A percentile compares a stretch with the other conserved stretches of the same genome.
Evolutionary conservation across 1,139 yeast genomes (phyloP).

Genomic region (Taphrina wiesneri): DNA sequence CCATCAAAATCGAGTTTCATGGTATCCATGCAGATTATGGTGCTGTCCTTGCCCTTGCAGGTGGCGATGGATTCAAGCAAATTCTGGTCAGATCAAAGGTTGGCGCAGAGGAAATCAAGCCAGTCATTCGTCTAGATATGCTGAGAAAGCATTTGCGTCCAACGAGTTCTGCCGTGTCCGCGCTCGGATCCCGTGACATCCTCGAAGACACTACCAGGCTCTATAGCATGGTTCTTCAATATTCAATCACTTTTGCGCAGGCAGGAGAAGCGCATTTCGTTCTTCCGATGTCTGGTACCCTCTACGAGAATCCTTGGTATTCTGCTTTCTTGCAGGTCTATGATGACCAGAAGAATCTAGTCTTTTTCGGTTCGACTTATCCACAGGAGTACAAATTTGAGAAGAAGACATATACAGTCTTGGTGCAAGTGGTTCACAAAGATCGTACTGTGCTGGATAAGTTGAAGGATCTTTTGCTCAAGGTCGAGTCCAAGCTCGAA

Average conservation of each 20-base stretch:
- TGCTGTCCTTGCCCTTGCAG: neutral
- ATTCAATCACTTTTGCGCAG: conserved; percentile 26
- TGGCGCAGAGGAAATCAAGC: conserved; percentile 33
- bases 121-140: conserved; percentile 32
- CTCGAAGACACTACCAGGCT: conserved; percentile 34
- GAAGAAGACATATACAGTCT: conserved; percentile 29
- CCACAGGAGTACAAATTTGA: conserved; percentile 32
- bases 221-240: conserved; percentile 33
- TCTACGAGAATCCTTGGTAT: conserved; percentile 37
- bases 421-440: conserved; percentile 32
- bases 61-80: conserved; percentile 31
- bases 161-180: conserved; percentile 19
- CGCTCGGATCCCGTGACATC: conserved; percentile 36
- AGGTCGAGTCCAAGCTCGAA: conserved; percentile 28
- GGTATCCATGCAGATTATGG: conserved; percentile 32
- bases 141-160: conserved; percentile 33
- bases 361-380: conserved; percentile 34
- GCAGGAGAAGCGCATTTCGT: conserved; percentile 29
- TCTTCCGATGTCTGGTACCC: conserved; percentile 31
- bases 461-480: conserved; percentile 27
- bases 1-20: conserved; percentile 35
- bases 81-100: conserved; percentile 21
- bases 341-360: conserved; percentile 35
- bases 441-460: conserved; percentile 27
- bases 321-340: conserved; percentile 31